These are phyloP conservation scores for Hypocrella siamensis DNA, from an alignment of 2,329 filamentous ascomycete genomes.

Conservation along the genomic window DNA sequence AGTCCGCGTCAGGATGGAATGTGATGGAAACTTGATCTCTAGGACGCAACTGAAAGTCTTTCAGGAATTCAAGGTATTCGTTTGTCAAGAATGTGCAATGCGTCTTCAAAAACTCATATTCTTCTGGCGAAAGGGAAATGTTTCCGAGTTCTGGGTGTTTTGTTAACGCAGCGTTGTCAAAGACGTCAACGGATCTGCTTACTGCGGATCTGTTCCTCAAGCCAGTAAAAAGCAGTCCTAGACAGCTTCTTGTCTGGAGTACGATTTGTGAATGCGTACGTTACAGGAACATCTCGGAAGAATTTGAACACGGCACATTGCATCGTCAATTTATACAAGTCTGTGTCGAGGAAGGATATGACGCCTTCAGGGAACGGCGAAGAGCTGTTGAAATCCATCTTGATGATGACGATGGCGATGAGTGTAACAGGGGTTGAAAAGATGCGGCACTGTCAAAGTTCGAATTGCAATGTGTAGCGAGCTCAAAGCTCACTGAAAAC, in stretches of 20 bases:
- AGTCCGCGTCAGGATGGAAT: slow-evolving; percentile 44
- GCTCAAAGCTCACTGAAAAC: too few species aligned
- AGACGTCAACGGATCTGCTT: slow-evolving; percentile 11
- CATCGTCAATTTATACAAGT: slow-evolving; percentile 96
- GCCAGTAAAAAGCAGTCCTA: slow-evolving; percentile 69
- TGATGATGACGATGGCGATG: too few species aligned
- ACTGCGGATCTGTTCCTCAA: slow-evolving; percentile 71
- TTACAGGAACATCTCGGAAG: slow-evolving; percentile 69
- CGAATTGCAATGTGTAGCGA: too few species aligned
- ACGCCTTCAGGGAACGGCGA: slow-evolving; percentile 59
- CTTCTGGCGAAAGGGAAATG: slow-evolving; percentile 62
- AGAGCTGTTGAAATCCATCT: slow-evolving; percentile 53
- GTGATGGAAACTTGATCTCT: slow-evolving; percentile 60
- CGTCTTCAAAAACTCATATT: slow-evolving; percentile 61
- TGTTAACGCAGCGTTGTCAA: neutral
- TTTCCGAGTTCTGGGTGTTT: slow-evolving; percentile 56
- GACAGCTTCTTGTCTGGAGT: slow-evolving; percentile 88
- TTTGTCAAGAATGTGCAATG: slow-evolving; percentile 68
- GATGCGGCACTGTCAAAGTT: too few species aligned
- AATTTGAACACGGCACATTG: slow-evolving; percentile 92
- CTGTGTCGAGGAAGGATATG: slow-evolving; percentile 69
- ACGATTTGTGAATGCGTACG: slow-evolving; percentile 89
- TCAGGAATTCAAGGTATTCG: slow-evolving; percentile 68
- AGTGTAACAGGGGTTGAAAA: too few species aligned
- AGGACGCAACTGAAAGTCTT: slow-evolving; percentile 67